These are phyloP conservation scores for Backusella luteola DNA, from an alignment of 192 early-diverging fungal genomes.

Conservation along the genomic window DNA sequence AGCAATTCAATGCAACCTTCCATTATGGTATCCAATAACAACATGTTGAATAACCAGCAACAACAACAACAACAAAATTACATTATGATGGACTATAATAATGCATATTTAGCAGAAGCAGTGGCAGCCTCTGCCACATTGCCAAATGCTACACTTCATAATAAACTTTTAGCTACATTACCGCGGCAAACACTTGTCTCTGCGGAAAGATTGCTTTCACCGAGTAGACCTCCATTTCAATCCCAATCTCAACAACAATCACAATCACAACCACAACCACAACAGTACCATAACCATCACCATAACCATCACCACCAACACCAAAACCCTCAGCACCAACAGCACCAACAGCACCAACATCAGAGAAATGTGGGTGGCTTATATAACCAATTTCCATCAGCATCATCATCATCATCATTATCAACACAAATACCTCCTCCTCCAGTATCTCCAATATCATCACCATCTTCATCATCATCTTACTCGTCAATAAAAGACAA, in stretches of 20 bases:
- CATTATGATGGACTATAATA: background rate
- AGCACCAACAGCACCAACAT: background rate
- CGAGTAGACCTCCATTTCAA: background rate
- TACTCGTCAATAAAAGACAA: background rate
- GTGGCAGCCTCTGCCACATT: conserved; percentile 7
- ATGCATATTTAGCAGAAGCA: background rate
- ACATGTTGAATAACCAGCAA: background rate
- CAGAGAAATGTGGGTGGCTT: background rate
- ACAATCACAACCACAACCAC: background rate
- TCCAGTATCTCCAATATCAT: background rate
- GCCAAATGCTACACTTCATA: conserved; percentile 20
- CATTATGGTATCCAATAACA: background rate
- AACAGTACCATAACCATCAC: too few species aligned
- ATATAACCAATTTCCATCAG: background rate
- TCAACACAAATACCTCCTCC: background rate
- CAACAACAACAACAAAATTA: background rate
- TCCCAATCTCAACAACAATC: background rate
- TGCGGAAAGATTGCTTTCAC: conserved; percentile 16
- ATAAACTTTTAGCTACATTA: conserved; percentile 22
- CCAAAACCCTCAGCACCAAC: background rate
- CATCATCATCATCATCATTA: background rate
- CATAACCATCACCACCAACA: background rate
- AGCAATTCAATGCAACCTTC: background rate
- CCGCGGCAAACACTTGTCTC: conserved; percentile 14
- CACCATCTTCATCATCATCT: background rate